Conservation (phyloP, 2,329 filamentous ascomycete genomes). For the Penicillium sp. region DNA sequence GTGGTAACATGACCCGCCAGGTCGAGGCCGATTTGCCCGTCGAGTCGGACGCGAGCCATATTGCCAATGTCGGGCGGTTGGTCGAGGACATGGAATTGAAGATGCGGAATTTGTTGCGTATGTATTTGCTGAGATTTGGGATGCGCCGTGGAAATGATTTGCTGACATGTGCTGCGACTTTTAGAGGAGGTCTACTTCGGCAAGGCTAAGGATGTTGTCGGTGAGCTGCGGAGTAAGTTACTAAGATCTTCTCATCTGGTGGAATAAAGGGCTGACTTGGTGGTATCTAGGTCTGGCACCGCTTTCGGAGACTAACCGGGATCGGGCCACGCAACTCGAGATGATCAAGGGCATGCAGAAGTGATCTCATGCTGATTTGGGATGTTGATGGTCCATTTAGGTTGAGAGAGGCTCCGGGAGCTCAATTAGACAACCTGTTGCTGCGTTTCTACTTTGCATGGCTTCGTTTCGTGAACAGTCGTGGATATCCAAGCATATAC, state of each 20-base stretch:
- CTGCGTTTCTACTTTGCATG: conserved; percentile 24
- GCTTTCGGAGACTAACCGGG: conserved; percentile 80
- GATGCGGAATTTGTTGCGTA: conserved; percentile 91
- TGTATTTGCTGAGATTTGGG: background rate
- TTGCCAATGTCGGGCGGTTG: conserved; percentile 89
- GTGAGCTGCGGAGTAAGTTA: conserved; percentile 78
- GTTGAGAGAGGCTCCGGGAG: conserved; percentile 12
- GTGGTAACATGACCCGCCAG: conserved; percentile 97
- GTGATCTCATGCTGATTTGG: conserved; percentile 27
- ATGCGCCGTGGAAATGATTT: background rate
- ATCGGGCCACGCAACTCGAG: conserved; percentile 83
- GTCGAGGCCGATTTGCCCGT: conserved; percentile 89
- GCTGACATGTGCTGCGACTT: background rate
- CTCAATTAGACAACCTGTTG: conserved; percentile 14
- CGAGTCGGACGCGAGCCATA: conserved; percentile 88
- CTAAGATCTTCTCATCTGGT: background rate
- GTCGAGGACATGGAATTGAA: conserved; percentile 99
- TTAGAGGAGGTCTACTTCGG: conserved; percentile 96
- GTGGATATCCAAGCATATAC: conserved; percentile 7
- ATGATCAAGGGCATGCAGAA: conserved; percentile 69
- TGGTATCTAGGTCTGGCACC: conserved; percentile 63
- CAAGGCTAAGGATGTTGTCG: conserved; percentile 98
- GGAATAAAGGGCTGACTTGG: conserved; percentile 17
- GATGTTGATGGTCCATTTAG: conserved; percentile 12
- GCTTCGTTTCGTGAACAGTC: conserved; percentile 22